Percentiles rank a stretch among this genome's conserved stretches.
These are phyloP conservation scores for Elongisporangium senticosum DNA, from an alignment of 352 stramenopile species.

Conservation along the genomic window DNA sequence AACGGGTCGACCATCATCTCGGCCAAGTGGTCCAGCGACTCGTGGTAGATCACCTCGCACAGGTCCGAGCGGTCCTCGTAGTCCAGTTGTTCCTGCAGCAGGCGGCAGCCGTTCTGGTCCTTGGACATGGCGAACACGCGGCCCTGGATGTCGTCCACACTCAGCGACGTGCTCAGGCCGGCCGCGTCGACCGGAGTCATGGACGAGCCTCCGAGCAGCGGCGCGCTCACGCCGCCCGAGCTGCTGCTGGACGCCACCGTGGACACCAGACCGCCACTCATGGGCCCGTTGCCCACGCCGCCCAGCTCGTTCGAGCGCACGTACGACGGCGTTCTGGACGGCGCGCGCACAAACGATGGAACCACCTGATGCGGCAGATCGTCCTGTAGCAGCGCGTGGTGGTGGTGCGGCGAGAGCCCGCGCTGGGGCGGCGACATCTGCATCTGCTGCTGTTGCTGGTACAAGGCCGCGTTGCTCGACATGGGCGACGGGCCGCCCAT, in stretches of 20 bases:
- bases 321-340: constrained; percentile 3
- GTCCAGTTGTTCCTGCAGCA: constrained; percentile 96
- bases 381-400: constrained; percentile 15
- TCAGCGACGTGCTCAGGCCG: constrained; percentile 38
- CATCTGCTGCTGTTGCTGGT: constrained; percentile 28
- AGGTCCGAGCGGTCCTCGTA: constrained; percentile 88
- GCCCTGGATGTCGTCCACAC: constrained; percentile 67
- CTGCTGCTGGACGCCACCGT: constrained; percentile 1
- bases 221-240: constrained; percentile 11
- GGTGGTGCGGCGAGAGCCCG: constrained; percentile 31
- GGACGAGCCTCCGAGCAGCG: constrained; percentile 18
- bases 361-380: constrained; percentile 3
- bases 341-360: constrained; percentile 4
- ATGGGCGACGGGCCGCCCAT: constrained; percentile 14
- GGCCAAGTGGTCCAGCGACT: constrained; percentile 94
- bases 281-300: constrained; percentile 16
- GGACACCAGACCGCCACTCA: constrained; percentile 10
- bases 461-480: constrained; percentile 17
- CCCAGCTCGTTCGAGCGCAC: constrained; percentile 22
- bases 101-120: constrained; percentile 96
- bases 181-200: constrained; percentile 11
- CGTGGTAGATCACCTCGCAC: constrained; percentile 94
- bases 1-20: constrained; percentile 99
- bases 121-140: constrained; percentile 89
- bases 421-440: constrained; percentile 22